Evolutionary conservation across 495 filamentous ascomycete genomes (phyloP), one percentile per base, ranked within the genome.

Genomic region (Penicillium pulvis): DNA sequence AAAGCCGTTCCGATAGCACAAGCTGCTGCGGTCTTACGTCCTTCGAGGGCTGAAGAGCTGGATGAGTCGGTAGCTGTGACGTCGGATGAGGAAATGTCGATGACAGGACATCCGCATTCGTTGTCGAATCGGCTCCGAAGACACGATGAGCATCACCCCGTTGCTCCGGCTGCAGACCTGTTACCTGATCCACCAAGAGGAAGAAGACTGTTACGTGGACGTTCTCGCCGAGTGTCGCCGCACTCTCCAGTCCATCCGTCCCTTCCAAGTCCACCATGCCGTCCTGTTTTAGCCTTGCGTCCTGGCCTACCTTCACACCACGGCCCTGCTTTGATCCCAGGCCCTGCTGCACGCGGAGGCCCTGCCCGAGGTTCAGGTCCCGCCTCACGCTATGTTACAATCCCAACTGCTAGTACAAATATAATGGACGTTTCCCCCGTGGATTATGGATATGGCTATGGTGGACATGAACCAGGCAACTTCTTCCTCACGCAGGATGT

Each of bases 401-500:
- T 23, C 2, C 20, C 2, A 23, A 23, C 1, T 23, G 20, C 20
- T 23, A 23, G 20, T 23, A 23, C 20, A 23, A 23, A 23, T n/a
- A 2, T 3, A 4, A 16, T 11, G n/a, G 30, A 11, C 16, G 19
- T 28, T 14, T 17, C 1, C n/a, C 2, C 12, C 28, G 7, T 59
- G 8, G 52, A 46, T 2, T 59, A 58, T 56, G 56, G 55, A 31
- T 60, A 52, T 52, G 52, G 55, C 11, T 60, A 52, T 46, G 52
- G 31, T 24, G 56, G 49, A 16, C 33, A 19, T 16, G n/a, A 35
- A 1, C 41, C 24, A n/a, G 39, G 42, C 19, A 16, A 49, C 8
- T 35, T 50, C 14, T 30, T 43, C 20, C 5, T 35, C 12, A 24
- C 19, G 14, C 23, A 12, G 14, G 30, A 26, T 8, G 39, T 41